phyloP scores from a whole-genome alignment of 1,139 yeast genomes.

The Candida smagusa region DNA sequence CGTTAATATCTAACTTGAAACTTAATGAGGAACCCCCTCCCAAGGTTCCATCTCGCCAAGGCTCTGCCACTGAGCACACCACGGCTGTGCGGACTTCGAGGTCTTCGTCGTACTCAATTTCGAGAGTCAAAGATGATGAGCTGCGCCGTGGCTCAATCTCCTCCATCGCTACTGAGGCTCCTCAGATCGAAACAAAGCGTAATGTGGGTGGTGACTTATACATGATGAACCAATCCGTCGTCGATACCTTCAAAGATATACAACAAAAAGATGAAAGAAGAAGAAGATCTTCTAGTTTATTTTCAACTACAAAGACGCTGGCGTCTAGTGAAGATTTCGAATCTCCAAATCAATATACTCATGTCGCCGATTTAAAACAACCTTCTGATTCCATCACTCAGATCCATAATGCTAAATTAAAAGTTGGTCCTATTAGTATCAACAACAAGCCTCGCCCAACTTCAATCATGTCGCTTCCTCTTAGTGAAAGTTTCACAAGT shows the following conservation, averaged over 20 bases:
- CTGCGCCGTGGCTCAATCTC: constrained; percentile 34
- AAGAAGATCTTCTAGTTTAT: constrained; percentile 36
- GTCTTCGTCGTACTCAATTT: constrained; percentile 26
- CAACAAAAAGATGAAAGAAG: constrained; percentile 46
- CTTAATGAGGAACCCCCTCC: constrained; percentile 20
- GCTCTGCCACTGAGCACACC: not conserved
- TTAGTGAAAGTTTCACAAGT: constrained; percentile 74
- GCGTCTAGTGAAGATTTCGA: constrained; percentile 3
- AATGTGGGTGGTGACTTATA: constrained; percentile 57
- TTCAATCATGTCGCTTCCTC: constrained; percentile 51
- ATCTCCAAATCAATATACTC: not conserved
- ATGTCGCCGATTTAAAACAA: not conserved
- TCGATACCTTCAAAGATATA: constrained; percentile 50
- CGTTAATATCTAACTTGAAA: constrained; percentile 11
- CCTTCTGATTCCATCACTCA: not conserved
- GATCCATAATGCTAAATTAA: constrained; percentile 10
- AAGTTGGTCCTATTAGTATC: constrained; percentile 36
- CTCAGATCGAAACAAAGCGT: constrained; percentile 47
- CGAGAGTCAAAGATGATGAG: constrained; percentile 11
- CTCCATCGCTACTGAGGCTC: constrained; percentile 37
- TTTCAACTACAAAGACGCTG: constrained; percentile 14
- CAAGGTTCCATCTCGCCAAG: constrained; percentile 8
- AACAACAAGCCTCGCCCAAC: constrained; percentile 24
- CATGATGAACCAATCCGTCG: constrained; percentile 44
- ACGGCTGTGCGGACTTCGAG: constrained; percentile 5